phyloP scores from a whole-genome alignment of 148 eudicot genomes.

The Vaccinium myrtillus region DNA sequence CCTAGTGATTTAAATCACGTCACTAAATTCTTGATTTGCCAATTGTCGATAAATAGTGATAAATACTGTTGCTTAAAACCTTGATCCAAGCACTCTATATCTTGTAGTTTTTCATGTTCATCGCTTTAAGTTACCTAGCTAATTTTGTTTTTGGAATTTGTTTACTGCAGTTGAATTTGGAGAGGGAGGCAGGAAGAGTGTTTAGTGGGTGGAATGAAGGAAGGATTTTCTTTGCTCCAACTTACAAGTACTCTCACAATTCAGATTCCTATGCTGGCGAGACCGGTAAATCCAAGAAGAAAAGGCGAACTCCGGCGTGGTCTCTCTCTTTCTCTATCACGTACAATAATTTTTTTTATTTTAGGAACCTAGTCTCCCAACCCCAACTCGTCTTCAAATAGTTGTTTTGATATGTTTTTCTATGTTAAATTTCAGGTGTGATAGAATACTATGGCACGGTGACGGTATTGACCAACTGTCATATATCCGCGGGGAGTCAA shows the following conservation, averaged over 20 bases:
- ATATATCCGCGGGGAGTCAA: slow-evolving; percentile 69
- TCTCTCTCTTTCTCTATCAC: slow-evolving; percentile 17
- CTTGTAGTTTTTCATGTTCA: no score
- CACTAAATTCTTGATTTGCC: no score
- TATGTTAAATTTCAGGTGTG: slow-evolving; percentile 53
- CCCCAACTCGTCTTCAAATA: neutral
- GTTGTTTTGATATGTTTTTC: neutral
- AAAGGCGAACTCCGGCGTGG: slow-evolving; percentile 87
- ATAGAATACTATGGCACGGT: slow-evolving; percentile 82
- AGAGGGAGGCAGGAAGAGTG: slow-evolving; percentile 59
- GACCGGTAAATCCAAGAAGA: slow-evolving; percentile 62
- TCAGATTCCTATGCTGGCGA: slow-evolving; percentile 85
- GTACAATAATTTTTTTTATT: neutral
- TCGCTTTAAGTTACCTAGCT: neutral
- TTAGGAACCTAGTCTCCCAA: neutral
- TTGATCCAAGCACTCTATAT: no score
- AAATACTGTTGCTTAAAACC: no score
- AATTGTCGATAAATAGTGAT: no score
- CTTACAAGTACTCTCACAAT: slow-evolving; percentile 79
- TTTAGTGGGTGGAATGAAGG: slow-evolving; percentile 73
- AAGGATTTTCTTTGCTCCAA: slow-evolving; percentile 60
- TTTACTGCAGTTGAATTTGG: slow-evolving; percentile 44
- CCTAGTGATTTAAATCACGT: no score
- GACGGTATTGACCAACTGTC: slow-evolving; percentile 60
- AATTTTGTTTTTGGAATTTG: neutral